These are phyloP conservation scores for Diplodia scrobiculata DNA, from an alignment of 2,329 filamentous ascomycete genomes.

Conservation along the genomic window DNA sequence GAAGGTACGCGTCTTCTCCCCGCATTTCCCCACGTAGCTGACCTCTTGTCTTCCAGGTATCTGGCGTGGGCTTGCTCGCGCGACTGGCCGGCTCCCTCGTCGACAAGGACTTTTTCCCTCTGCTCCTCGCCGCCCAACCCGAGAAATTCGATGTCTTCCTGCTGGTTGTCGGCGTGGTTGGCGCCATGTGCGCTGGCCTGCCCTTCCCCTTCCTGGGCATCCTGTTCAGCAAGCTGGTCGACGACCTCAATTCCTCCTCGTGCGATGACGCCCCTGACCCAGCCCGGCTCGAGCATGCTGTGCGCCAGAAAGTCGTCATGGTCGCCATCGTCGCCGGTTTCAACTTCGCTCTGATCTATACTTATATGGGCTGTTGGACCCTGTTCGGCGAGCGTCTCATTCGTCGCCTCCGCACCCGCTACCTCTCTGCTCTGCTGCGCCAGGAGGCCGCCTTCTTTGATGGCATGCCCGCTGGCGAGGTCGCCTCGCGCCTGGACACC, in stretches of 20 bases:
- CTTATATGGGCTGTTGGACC: conserved; percentile 22
- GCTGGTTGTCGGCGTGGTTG: conserved; percentile 4
- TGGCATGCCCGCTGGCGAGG: conserved; percentile 5
- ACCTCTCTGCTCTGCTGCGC: conserved; percentile 6
- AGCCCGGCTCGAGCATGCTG: not conserved
- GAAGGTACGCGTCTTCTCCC: not conserved
- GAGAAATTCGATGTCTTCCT: conserved; percentile 11
- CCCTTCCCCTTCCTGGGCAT: conserved; percentile 26
- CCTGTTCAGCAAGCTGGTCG: conserved; percentile 24
- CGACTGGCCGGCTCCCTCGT: conserved; percentile 8
- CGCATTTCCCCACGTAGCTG: not conserved
- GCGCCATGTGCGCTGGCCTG: conserved; percentile 15
- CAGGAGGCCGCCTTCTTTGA: conserved; percentile 20
- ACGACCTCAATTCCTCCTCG: conserved; percentile 23
- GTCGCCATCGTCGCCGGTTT: conserved; percentile 3
- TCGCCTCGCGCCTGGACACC: conserved; percentile 8
- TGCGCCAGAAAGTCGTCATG: conserved; percentile 18
- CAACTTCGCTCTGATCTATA: conserved; percentile 24
- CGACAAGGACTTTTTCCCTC: conserved; percentile 23
- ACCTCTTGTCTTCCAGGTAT: not conserved
- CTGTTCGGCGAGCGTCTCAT: conserved; percentile 19
- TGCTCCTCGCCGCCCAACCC: conserved; percentile 16
- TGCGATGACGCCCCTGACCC: conserved; percentile 18
- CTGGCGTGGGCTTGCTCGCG: not conserved
- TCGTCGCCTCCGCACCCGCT: conserved; percentile 14